Evolutionary conservation across 495 filamentous ascomycete genomes (phyloP).

Genomic region (Evernia prunastri): DNA sequence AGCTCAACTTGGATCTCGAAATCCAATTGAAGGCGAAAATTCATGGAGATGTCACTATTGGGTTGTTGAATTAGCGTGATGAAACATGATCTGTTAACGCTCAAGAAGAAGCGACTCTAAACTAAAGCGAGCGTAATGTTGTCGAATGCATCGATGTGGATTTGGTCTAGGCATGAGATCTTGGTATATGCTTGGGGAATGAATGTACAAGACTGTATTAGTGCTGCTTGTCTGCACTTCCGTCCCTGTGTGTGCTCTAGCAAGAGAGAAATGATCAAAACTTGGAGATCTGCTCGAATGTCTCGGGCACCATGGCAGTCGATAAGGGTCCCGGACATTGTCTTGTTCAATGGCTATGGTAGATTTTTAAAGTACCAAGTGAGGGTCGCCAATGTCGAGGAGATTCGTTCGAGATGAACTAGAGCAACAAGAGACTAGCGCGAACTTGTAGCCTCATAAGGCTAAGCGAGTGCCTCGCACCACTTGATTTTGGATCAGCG

Average conservation of each 20-base stretch:
- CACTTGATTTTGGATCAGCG: constrained; percentile 5
- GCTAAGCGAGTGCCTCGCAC: constrained; percentile 6
- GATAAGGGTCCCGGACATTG: not conserved
- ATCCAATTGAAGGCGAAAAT: constrained; percentile 89
- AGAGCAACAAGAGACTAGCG: not conserved
- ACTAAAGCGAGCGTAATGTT: not conserved
- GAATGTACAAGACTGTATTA: not conserved
- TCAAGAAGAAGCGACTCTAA: not conserved
- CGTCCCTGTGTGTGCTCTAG: not conserved
- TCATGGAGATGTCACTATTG: constrained; percentile 81
- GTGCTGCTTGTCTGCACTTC: not conserved
- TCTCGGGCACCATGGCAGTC: not conserved
- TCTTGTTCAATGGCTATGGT: too few species aligned
- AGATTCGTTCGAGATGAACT: not conserved
- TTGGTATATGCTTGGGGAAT: not conserved
- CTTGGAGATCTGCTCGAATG: not conserved
- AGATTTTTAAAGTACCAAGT: too few species aligned
- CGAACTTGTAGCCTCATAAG: not conserved
- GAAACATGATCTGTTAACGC: not conserved
- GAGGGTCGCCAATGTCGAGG: not conserved
- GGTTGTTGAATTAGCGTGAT: constrained; percentile 51
- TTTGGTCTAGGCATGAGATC: not conserved
- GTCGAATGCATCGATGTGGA: not conserved
- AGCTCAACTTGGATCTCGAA: constrained; percentile 87
- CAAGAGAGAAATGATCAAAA: not conserved